Evolutionary conservation across 2,329 filamentous ascomycete genomes (phyloP), one percentile per base, ranked within the genome.

Genomic region (Neofusicoccum laricinum): DNA sequence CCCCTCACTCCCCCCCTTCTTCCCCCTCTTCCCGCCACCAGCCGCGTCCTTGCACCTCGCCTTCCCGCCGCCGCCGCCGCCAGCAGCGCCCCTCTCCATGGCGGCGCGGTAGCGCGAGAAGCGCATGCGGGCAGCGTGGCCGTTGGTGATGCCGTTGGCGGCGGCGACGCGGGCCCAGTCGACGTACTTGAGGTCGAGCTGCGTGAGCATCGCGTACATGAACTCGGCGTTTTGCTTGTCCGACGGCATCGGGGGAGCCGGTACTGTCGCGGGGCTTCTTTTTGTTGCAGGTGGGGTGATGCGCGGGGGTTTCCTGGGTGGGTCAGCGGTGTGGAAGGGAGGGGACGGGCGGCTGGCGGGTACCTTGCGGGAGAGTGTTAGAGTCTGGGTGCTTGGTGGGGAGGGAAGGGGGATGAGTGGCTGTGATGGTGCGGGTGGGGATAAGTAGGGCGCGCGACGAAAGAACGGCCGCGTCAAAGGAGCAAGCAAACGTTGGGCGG

Each of bases 61-160:
- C 8, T 48, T 34, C 25, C 51, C 43, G 10, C 45, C 50, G 36
- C 15, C 34, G 19, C 12, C 50, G 21, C 45, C 46, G 25, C 41
- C 14, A 21, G 5, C 12, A 8, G 63, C 32, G 25, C 43, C 14
- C 14, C 38, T 46, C 11, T 86, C 83, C 76, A 84, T 83, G 51
- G 84, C 81, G 63, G 80, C 77, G 65, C 78, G 80, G 72, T 85
- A 85, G 40, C 84, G 81, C 21, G 80, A 82, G 70, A 81, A 86
- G 32, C 84, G 80, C 84, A 86, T 86, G 43, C 84, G 81, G 14
- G 84, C 84, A 3, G 84, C 84, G 68, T 86, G 84, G 41, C 83
- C 84, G 61, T 59, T 59, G 40, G 71, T 63, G 12, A 64, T 49
- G 0, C 66, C 68, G 69, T 85, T 76, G 51, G 82, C 74, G 2